Conservation (phyloP, 2,329 filamentous ascomycete species). For the Bipolaris cookei region DNA sequence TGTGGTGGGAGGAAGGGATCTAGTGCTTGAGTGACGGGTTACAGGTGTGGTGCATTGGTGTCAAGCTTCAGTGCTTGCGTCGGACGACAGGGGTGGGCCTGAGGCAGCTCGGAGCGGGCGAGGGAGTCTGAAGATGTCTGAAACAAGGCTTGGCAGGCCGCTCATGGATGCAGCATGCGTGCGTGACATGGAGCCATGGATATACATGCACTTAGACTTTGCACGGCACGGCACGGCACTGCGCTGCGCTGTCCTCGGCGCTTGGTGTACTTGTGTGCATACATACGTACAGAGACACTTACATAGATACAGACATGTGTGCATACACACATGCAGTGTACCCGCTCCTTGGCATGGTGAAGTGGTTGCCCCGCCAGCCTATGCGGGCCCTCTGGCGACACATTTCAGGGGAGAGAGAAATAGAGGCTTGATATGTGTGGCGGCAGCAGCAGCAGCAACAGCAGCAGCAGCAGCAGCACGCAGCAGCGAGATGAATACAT, state of each 20-base stretch:
- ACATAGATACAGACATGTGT: too few species aligned
- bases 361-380: constrained; percentile 2
- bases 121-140: constrained; percentile 1
- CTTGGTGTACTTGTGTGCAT: too few species aligned
- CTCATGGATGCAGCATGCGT: background rate
- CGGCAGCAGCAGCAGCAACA: background rate
- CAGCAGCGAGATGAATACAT: background rate
- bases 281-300: too few species aligned
- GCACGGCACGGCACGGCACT: too few species aligned
- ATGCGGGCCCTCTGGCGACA: background rate
- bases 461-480: background rate
- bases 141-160: constrained; percentile 13
- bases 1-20: background rate
- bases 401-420: background rate
- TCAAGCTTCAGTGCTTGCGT: background rate
- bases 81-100: constrained; percentile 10
- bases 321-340: background rate
- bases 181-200: background rate
- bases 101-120: constrained; percentile 1
- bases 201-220: background rate
- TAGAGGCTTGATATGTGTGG: background rate
- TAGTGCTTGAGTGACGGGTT: constrained; percentile 4
- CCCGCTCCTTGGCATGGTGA: background rate
- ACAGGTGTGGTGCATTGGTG: constrained; percentile 10
- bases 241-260: too few species aligned